Evolutionary conservation across 768 basidiomycete species (phyloP), one percentile per base, ranked within the genome.

Genomic region (Tricholoma hemisulphureum): DNA sequence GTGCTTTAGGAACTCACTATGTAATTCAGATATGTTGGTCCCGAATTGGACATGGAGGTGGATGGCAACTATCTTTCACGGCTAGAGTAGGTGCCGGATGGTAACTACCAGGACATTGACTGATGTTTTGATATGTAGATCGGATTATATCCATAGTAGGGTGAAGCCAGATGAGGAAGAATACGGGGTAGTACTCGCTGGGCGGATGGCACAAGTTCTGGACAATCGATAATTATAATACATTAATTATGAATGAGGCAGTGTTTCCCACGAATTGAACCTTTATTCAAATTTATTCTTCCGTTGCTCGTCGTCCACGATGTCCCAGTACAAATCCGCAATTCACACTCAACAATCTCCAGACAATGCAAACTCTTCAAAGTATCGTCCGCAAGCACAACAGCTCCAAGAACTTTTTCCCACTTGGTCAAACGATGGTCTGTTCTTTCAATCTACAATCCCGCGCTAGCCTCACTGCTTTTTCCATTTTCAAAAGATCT

Each of bases 371-470:
- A 76, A 75, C 39, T 62, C 73, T 57, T 65, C 69, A 57, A 85
- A 83, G 67, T 85, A 77, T 65, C 80, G 80, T 51, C 16, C 73
- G 0, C 76, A 91, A 63, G 82, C 84, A 8, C 72, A 75, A 26
- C 82, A 84, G 50, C 83, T 93, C 6, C 83, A 86, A 69, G 91
- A 92, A 67, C 69, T 82, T 58, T 93, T 91, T 65, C 84, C 90
- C 4, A 58, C 66, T 63, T 92, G 83, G 83, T 82, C 88, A 65
- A 77, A 75, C 62, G 89, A 91, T 65, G 91, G 91, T 86, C 64
- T 56, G 58, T 29, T 43, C 56, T 29, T 29, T 49, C 26, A 29
- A 43, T 51, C 54, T 48, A 13, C 16, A 28, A 28, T 31, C 53
- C 56, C n/a, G 56, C 46, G 41, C 72, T 63, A 67, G 58, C 64